Conservation (phyloP, 179 eudicot genomes). For the Spinacia oleracea region DNA sequence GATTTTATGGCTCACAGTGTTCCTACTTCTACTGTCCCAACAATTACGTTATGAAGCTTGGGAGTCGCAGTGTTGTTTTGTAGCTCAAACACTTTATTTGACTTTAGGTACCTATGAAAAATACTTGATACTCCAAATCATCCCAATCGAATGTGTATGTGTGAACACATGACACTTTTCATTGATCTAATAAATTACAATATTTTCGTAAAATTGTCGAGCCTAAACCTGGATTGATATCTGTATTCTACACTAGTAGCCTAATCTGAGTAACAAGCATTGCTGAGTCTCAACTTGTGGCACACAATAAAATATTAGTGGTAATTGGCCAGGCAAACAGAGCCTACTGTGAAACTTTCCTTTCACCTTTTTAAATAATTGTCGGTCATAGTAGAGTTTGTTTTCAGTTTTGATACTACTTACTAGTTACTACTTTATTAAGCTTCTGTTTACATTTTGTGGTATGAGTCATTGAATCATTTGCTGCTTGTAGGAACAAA, state of each 20-base stretch:
- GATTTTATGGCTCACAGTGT: background rate
- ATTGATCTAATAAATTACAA: background rate
- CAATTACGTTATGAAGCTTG: background rate
- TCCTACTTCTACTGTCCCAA: background rate
- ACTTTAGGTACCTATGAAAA: background rate
- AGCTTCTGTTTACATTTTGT: slow-evolving; percentile 4
- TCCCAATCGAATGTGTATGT: background rate
- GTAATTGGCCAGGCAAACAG: background rate
- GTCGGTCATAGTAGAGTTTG: background rate
- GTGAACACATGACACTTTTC: background rate
- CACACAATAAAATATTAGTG: background rate
- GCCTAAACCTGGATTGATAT: background rate
- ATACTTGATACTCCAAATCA: background rate
- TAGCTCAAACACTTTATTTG: background rate
- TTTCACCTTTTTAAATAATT: background rate
- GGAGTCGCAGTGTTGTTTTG: background rate
- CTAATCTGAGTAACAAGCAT: background rate
- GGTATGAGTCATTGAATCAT: slow-evolving; percentile 13
- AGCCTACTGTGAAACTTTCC: background rate
- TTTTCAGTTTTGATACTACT: background rate
- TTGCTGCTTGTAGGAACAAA: slow-evolving; percentile 65
- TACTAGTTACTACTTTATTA: background rate
- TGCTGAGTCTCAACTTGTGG: background rate
- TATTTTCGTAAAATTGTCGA: background rate
- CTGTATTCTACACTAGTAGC: background rate